Base-by-base conservation (phyloP, 176 grass and related monocot species). In the Thinopyrum elongatum region DNA sequence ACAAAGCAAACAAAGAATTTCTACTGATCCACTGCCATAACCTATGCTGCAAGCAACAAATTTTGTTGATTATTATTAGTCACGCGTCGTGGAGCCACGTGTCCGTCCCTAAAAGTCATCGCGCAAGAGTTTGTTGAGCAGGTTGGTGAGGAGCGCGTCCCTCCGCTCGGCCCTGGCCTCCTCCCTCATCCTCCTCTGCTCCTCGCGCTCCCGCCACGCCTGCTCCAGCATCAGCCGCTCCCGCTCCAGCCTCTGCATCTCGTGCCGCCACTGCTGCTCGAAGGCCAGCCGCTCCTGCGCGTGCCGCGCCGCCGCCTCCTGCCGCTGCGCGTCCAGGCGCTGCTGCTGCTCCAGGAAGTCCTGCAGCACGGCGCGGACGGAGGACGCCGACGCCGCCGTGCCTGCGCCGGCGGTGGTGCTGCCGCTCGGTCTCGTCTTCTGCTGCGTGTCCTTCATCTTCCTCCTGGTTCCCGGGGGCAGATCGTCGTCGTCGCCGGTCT, bases 271-370 rank as follows among this genome's bases (percentile, higher is more conserved):
- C 38, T 89, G 90, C 65, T 83, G 89, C 65, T 99, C 97, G 16
- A 94, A 83, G 82, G 84, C 38, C 42, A 89, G 64, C 85, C 94
- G 74, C 86, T 99, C 97, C 80, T 8, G 87, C 39, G 87, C 85
- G 3, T 84, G 82, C 85, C 92, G 75, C 84, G 88, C 92, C 94
- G 92, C 82, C 80, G 79, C 88, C 76, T 99, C 94, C 73, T 77
- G 83, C 49, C 97, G 92, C 80, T 81, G 92, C 79, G 39, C 30
- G 77, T 97, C 97, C 82, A 94, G 81, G 0, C 39, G 88, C 12
- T 91, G 88, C 75, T 99, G 97, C 90, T 97, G 97, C 78, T 94
- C 92, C 44, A 94, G 33, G 84, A 97, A 96, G 1, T 87, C 90
- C 73, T 70, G 90, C 73, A 99, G 82, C 35, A 97, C 44, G n/a